Evolutionary conservation across 2,329 filamentous ascomycete species (phyloP), one percentile per base, ranked within the genome.

Genomic region (Sphaerulina vaccinii): DNA sequence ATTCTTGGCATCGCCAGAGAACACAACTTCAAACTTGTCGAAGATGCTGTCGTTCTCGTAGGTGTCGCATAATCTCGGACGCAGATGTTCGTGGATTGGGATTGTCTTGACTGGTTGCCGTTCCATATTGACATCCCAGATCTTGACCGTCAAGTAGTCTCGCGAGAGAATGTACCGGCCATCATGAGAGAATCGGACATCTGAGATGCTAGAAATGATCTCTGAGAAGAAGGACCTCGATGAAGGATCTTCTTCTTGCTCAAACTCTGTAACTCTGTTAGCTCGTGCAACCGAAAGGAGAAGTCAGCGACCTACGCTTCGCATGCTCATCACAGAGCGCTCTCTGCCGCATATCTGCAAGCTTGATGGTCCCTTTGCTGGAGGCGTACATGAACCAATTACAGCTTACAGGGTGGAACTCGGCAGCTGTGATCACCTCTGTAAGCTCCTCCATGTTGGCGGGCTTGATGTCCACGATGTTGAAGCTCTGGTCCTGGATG

Each of bases 341-440:
- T 67, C 90, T 95, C 78, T 96, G 88, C 65, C 93, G 85, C 93
- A 99, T 99, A 67, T 99, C 93, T 41, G 93, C 93, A 64, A 99
- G 79, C 76, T 99, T 99, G 76, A 99, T 97, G 29, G 93, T 97
- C 55, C 93, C 93, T 74, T 99, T 99, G 54, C 91, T 96, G 73
- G 92, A 97, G 63, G 93, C 93, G 71, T 97, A 99, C 92, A 99
- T 99, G 77, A 99, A 97, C 90, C 90, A 96, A 74, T 99, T 97
- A 80, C 93, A 99, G 78, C 91, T 96, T 66, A 86, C 79, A 5
- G 93, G 93, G 69, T 99, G 93, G 67, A 99, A 99, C 69, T 99
- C 93, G 48, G 93, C 93, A 36, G 93, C 93, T 10, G 93, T 99
- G 68, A 99, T 97, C 63, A 99, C 93, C 73, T 99, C 93, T 0